phyloP scores from a whole-genome alignment of 208 protist genomes.

The Leishmania amazonensis region DNA sequence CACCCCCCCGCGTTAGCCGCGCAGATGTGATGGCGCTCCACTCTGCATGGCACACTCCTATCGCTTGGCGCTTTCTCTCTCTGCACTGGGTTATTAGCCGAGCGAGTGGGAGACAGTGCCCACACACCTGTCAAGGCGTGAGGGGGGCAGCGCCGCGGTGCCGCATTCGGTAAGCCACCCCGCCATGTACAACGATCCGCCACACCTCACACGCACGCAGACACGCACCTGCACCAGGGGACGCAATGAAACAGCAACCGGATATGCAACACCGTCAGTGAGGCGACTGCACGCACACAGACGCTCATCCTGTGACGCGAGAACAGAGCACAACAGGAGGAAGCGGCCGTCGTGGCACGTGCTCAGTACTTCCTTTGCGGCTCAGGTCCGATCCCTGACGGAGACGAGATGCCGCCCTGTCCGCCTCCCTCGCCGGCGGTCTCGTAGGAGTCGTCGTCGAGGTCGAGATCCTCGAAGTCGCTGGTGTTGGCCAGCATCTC shows the following conservation, averaged over 20 bases:
- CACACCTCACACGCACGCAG: not conserved
- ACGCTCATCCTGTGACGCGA: not conserved
- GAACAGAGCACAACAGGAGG: not conserved
- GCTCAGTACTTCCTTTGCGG: slow-evolving; percentile 35
- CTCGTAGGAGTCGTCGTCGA: slow-evolving; percentile 73
- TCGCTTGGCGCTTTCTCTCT: not conserved
- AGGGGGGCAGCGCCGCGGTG: not conserved
- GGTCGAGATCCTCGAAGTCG: slow-evolving; percentile 88
- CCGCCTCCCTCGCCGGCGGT: slow-evolving; percentile 63
- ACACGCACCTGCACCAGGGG: not conserved
- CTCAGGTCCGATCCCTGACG: slow-evolving; percentile 22
- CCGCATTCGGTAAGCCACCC: not conserved
- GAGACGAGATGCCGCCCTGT: not conserved
- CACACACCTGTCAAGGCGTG: too few relatives aligned
- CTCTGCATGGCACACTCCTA: not conserved
- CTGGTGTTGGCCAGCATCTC: slow-evolving; percentile 88
- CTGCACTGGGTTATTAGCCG: not conserved
- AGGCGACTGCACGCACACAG: not conserved
- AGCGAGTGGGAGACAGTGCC: not conserved
- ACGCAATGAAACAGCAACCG: too few relatives aligned
- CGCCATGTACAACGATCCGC: not conserved
- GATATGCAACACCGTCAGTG: not conserved
- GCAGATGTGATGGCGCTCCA: too few relatives aligned
- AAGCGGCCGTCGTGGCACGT: too few relatives aligned
- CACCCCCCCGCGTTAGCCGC: not conserved